Base-by-base conservation (phyloP, 352 stramenopile species). In the Pythium sukuiense region DNA sequence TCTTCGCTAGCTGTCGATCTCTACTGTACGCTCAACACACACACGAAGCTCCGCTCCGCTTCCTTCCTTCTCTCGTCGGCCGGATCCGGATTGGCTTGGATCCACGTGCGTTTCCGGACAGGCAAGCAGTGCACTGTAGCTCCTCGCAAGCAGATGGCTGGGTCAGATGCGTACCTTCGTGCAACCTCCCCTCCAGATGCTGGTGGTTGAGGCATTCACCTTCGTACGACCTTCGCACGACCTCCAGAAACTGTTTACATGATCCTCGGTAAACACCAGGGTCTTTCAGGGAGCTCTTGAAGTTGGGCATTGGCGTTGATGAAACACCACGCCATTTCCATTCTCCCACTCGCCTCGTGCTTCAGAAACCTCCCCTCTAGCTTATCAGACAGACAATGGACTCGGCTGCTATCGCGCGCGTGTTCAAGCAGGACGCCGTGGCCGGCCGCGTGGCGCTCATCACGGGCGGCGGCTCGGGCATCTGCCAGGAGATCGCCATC, bases 401-500 rank as follows among this genome's bases (percentile, higher is more conserved):
- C 73, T 70, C 81, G 11, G 54, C 76, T 18, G 74, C 50, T 14
- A 80, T 91, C 48, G 56, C 73, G 14, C 74, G 73, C 35, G 76
- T 87, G 30, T 94, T 94, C 68, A 72, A 78, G 48, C 61, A 65
- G 30, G 78, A 89, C 58, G 81, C 66, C 24, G 81, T 81, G 55
- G 55, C 43, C n/a, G 84, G 77, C 37, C 79, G 80, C 43, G 93
- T 98, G 48, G 95, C 88, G 50, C 79, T 98, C 32, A 79, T 98
- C 7, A 99, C 96, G 1, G 96, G 96, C 53, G 96, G 96, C 18
- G 95, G 94, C 39, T 98, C 92, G 18, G 96, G 94, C 72, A 93
- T 99, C 63, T 93, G 96, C 41, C 97, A 97, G 72, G 93, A 98
- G 76, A 97, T 98, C 60, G 91, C 92, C 12, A 76, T 95, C 61